Conservation (phyloP, 176 grass and related monocot species). For the Eremochloa ophiuroides region DNA sequence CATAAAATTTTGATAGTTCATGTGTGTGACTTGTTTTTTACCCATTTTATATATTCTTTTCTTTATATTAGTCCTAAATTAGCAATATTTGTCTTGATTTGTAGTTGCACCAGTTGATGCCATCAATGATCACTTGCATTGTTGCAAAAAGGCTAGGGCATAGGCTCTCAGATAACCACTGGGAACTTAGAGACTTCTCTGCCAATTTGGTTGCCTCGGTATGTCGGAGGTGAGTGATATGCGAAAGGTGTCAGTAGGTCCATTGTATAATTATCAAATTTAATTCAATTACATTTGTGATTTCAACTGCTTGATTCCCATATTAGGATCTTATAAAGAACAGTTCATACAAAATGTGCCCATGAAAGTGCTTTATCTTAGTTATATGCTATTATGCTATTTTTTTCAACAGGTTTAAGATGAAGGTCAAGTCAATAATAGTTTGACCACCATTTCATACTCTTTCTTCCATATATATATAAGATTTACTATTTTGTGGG, state of each 20-base stretch:
- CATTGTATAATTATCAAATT: neutral
- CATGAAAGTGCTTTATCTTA: neutral
- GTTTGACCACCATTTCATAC: neutral
- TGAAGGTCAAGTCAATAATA: neutral
- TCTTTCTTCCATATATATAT: neutral
- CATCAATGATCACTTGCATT: conserved; percentile 81
- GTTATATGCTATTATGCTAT: neutral
- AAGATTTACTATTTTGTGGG: neutral
- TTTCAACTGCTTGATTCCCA: neutral
- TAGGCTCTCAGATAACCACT: conserved; percentile 81
- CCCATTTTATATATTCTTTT: neutral
- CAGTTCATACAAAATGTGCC: neutral
- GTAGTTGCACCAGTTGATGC: conserved; percentile 96
- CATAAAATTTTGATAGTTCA: neutral
- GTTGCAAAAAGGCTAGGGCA: conserved; percentile 81
- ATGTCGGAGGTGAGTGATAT: conserved; percentile 68
- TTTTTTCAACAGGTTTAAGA: neutral
- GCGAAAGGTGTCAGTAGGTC: neutral
- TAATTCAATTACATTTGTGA: neutral
- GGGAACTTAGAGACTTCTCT: conserved; percentile 88
- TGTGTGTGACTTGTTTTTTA: neutral
- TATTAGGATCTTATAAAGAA: neutral
- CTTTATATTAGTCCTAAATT: conserved; percentile 15
- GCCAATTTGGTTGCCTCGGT: conserved; percentile 84
- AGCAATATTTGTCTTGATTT: conserved; percentile 20